These are phyloP conservation scores for Inga laurina DNA, from an alignment of 306 rosid species.

Conservation along the genomic window DNA sequence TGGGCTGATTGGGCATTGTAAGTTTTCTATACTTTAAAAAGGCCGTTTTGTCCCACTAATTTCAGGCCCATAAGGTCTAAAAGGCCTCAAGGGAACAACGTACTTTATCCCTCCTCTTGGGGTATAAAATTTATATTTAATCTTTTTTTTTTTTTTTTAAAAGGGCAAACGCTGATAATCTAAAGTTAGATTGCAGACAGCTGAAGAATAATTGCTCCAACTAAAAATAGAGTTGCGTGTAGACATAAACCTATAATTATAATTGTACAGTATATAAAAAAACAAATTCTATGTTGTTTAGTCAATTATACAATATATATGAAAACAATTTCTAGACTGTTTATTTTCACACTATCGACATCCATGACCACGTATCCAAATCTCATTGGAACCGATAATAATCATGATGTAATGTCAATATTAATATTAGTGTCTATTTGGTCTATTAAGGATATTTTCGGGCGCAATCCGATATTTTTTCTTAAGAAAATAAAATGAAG, in stretches of 20 bases:
- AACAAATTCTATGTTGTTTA: background rate
- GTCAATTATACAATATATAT: background rate
- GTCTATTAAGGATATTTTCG: too few relatives aligned
- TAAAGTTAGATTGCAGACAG: too few relatives aligned
- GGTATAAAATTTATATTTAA: too few relatives aligned
- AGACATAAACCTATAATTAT: background rate
- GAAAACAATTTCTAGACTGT: background rate
- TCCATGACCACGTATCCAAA: background rate
- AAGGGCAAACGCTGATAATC: too few relatives aligned
- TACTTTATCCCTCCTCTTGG: too few relatives aligned
- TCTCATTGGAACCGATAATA: background rate
- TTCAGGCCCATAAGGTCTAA: background rate
- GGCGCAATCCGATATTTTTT: background rate
- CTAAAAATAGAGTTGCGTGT: too few relatives aligned
- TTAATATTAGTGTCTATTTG: background rate
- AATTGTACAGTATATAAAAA: background rate
- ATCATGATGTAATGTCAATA: too few relatives aligned
- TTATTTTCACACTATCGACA: background rate
- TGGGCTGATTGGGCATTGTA: background rate
- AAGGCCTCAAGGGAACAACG: background rate
- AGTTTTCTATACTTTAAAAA: too few relatives aligned
- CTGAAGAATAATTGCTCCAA: too few relatives aligned
- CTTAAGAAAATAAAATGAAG: too few relatives aligned
- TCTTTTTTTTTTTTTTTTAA: too few relatives aligned
- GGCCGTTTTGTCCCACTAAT: background rate